Conservation (phyloP, 2,329 filamentous ascomycete genomes). For the Tympanopsis confertula region DNA sequence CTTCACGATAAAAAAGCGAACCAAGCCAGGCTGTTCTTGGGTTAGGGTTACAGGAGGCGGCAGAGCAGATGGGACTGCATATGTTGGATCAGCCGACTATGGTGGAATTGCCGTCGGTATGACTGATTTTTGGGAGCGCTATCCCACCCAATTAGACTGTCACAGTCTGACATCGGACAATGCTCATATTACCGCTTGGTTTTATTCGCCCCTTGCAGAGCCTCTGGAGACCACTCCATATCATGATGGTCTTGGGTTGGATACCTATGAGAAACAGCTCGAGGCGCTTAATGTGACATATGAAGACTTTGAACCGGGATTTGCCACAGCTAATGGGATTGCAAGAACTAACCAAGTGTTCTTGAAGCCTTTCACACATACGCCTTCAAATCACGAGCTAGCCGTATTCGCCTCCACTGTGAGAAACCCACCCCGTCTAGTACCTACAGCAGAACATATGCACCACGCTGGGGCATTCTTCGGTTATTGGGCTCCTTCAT, state of each 20-base stretch:
- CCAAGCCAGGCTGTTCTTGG: slow-evolving; percentile 43
- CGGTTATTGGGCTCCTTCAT: slow-evolving; percentile 33
- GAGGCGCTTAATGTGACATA: slow-evolving; percentile 53
- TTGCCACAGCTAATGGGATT: slow-evolving; percentile 44
- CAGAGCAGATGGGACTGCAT: slow-evolving; percentile 41
- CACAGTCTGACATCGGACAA: slow-evolving; percentile 32
- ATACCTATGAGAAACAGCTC: slow-evolving; percentile 43
- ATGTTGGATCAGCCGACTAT: slow-evolving; percentile 40
- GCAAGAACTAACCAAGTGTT: slow-evolving; percentile 44
- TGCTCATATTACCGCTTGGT: slow-evolving; percentile 44
- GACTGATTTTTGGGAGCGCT: slow-evolving; percentile 52
- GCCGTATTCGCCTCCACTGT: slow-evolving; percentile 28
- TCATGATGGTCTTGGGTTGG: slow-evolving; percentile 42
- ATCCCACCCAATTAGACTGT: slow-evolving; percentile 45
- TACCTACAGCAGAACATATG: slow-evolving; percentile 34
- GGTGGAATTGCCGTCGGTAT: slow-evolving; percentile 49
- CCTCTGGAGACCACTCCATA: slow-evolving; percentile 45
- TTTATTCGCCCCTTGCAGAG: slow-evolving; percentile 43
- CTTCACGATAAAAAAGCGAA: slow-evolving; percentile 48
- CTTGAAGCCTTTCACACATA: slow-evolving; percentile 37
- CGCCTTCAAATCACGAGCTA: slow-evolving; percentile 34
- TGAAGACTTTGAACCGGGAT: slow-evolving; percentile 45
- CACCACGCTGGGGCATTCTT: slow-evolving; percentile 38
- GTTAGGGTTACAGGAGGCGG: slow-evolving; percentile 44
- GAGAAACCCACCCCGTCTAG: slow-evolving; percentile 38